Evolutionary conservation across 192 early-diverging fungal genomes (phyloP), one percentile per base, ranked within the genome.

Genomic region (Coemansia sp.): DNA sequence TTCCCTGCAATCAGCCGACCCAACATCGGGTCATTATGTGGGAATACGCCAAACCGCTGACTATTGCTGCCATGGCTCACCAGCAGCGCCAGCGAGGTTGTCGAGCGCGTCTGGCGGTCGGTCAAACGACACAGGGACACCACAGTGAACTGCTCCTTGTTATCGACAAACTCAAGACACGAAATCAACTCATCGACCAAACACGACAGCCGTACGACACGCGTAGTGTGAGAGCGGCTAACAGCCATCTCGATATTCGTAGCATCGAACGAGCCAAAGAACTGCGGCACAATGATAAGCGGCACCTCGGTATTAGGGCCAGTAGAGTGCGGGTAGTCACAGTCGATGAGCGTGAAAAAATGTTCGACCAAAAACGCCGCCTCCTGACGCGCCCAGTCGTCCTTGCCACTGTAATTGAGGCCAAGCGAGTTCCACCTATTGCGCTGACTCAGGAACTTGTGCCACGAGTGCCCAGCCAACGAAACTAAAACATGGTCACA

Each of bases 1-100:
- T 29, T 52, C 3, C 65, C 59, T 2, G 70, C 69, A 20, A 74
- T 64, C 63, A 81, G 61, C 10, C 70, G 63, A 1, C 69, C 63
- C 44, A 75, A 58, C 66, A 81, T 75, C 18, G 78, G 15, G 53
- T 81, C 73, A 64, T 81, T 71, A 70, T 81, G 78, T 60, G 78
- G 78, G 43, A 75, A 81, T 41, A 58, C 59, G 40, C 78, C 78
- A 47, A 75, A 75, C 34, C 69, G 66, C 61, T 75, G 69, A 29
- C 66, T 53, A 62, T 53, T 64, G 73, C 69, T 69, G 37, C 78
- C 78, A 44, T 74, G 73, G 56, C 78, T 81, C 7, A 73, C 67
- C 22, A 81, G 67, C 43, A 81, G 64, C 24, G 78, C 73, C 60
- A 81, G 67, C 45, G 70, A 62, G 37, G 55, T 24, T 8, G 18